phyloP scores from a whole-genome alignment of 2,329 filamentous ascomycete genomes.

The Diaporthe citri region DNA sequence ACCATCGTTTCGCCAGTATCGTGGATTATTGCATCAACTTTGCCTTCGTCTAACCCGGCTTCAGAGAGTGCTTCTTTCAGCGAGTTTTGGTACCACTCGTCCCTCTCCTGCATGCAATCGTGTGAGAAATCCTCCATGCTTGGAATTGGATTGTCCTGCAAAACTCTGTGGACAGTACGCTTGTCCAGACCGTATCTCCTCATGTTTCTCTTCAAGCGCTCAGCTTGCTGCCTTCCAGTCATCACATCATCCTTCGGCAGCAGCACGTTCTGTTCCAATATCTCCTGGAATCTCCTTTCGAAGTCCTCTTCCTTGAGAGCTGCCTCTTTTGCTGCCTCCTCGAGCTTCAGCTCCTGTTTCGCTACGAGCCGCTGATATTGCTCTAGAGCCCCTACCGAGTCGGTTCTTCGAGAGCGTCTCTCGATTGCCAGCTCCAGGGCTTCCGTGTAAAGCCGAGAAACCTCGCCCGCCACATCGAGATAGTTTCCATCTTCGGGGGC shows the following conservation, averaged over 20 bases:
- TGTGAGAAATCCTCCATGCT: neutral
- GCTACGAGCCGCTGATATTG: neutral
- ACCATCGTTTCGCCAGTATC: neutral
- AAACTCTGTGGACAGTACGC: neutral
- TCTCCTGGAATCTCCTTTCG: neutral
- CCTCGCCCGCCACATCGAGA: neutral
- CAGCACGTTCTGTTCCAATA: neutral
- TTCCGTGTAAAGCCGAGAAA: neutral
- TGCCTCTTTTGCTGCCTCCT: slow-evolving; percentile 3
- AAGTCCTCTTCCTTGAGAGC: neutral
- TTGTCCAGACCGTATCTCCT: neutral
- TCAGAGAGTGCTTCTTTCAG: neutral
- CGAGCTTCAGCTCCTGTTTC: neutral
- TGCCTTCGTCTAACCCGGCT: neutral
- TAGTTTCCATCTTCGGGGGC: neutral
- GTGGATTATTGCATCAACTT: neutral
- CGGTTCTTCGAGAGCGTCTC: neutral
- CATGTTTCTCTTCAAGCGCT: neutral
- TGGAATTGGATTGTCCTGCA: neutral
- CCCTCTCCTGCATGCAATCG: neutral
- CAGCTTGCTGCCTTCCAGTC: neutral
- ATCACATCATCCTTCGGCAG: neutral
- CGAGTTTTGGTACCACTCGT: neutral
- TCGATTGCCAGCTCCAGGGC: neutral
- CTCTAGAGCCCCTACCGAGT: neutral